Base-by-base conservation (phyloP, 176 grass and related monocot genomes). In the Otatea glauca region DNA sequence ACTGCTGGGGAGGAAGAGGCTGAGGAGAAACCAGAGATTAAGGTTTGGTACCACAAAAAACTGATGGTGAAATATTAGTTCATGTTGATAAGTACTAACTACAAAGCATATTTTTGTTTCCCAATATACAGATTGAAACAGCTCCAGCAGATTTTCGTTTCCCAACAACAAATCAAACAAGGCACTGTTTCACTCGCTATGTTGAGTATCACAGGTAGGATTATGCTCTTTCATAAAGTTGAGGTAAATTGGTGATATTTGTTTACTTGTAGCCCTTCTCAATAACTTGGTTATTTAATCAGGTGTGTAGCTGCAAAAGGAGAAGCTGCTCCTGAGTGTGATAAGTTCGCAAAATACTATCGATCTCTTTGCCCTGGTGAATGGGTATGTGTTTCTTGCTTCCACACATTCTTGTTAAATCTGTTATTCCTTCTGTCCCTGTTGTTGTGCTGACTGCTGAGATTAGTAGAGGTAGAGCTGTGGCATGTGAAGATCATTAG, bases 61-160 rank as follows among this genome's bases (percentile, higher is more conserved):
- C 3, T 44, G 18, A n/a, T 72, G 23, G 29, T 71, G 14, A 8
- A 70, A 34, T 72, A 50, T 79, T 60, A 69, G 7, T 38, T 86
- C 7, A 37, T 71, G 24, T 67, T 7, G 34, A 58, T 34, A 65
- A 53, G 11, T 32, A 55, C 32, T 87, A 72, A 21, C 55, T 81
- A 58, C 50, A 60, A 74, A 88, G 59, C 74, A 65, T 50, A 35
- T 86, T 49, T 50, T 43, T 9, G 8, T 43, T 43, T 43, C 42
- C 42, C 6, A 54, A 49, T 55, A 32, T 91, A 70, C 70, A 96
- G 94, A 80, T 96, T 86, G 94, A 96, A 82, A 96, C 94, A 39
- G 94, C 94, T 56, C 94, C 94, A 18, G 94, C 94, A 75, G 94
- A 96, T 88, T 96, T 93, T n/a, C 94, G 94, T 81, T 96, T 96